phyloP scores from a whole-genome alignment of 805 yeast species.

The Starmerella sirachaensis region DNA sequence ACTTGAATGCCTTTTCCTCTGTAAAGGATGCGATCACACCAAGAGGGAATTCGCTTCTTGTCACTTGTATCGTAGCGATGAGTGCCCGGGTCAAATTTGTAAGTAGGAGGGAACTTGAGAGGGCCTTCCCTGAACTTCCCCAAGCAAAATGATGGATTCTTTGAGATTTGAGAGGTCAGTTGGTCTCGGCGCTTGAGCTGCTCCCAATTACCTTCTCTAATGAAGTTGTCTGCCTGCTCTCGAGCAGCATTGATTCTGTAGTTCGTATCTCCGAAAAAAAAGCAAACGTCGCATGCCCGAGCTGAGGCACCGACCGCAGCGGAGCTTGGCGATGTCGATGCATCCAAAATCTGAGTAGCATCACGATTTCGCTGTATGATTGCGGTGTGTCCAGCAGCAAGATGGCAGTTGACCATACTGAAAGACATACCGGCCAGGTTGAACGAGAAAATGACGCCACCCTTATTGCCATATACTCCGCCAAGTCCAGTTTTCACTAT shows the following conservation, averaged over 20 bases:
- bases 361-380: conserved; percentile 77
- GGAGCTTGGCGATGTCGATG: too few relatives aligned
- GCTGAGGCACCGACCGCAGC: too few relatives aligned
- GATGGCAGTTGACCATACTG: conserved; percentile 73
- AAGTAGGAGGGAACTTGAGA: conserved; percentile 78
- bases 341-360: conserved; percentile 54
- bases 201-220: conserved; percentile 38
- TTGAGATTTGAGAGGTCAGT: conserved; percentile 64
- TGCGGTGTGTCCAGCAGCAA: conserved; percentile 85
- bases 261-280: conserved; percentile 93
- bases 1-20: conserved; percentile 50
- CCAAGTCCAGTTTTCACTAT: conserved; percentile 87
- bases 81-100: conserved; percentile 84
- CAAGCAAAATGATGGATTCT: conserved; percentile 45
- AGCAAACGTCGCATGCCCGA: conserved; percentile 66
- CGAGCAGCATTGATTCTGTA: conserved; percentile 65
- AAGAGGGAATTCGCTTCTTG: conserved; percentile 86
- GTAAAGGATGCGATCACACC: conserved; percentile 87
- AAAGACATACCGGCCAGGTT: conserved; percentile 53
- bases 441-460: conserved; percentile 65
- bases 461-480: conserved; percentile 68
- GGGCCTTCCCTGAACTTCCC: conserved; percentile 74
- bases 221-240: conserved; percentile 51
- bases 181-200: conserved; percentile 65
- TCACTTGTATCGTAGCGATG: conserved; percentile 76